Evolutionary conservation across 768 basidiomycete species (phyloP).

Genomic region (Serendipita vermifera): DNA sequence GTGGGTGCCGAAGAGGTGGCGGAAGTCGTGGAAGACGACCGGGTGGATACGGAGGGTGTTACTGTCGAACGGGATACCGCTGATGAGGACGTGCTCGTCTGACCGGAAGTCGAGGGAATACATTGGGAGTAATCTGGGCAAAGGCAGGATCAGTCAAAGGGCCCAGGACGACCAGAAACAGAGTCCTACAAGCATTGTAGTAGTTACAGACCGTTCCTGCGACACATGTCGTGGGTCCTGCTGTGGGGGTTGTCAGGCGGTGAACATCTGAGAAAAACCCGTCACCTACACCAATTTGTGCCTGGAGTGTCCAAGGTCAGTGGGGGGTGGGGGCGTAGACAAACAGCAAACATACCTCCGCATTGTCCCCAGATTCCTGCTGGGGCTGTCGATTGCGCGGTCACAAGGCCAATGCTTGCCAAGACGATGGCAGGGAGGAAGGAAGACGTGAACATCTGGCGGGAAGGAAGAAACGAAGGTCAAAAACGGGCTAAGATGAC

Average conservation of each 20-base stretch:
- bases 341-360: neutral
- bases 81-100: constrained; percentile 11
- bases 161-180: too few relatives aligned
- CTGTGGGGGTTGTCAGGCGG: too few relatives aligned
- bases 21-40: constrained; percentile 18
- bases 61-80: constrained; percentile 17
- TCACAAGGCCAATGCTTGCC: neutral
- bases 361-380: constrained; percentile 6
- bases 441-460: too few relatives aligned
- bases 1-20: constrained; percentile 15
- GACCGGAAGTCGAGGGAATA: constrained; percentile 26
- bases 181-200: constrained; percentile 2
- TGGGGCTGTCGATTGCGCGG: too few relatives aligned
- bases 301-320: too few relatives aligned
- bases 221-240: too few relatives aligned
- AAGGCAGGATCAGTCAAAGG: constrained; percentile 5
- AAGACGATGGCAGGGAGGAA: too few relatives aligned
- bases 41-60: constrained; percentile 23
- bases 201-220: too few relatives aligned
- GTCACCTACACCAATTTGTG: too few relatives aligned
- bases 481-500: too few relatives aligned
- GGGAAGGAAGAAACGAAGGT: too few relatives aligned
- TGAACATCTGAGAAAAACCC: too few relatives aligned
- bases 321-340: neutral
- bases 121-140: constrained; percentile 48